A percentile compares a stretch with the other conserved stretches of the same genome.
Evolutionary conservation across 352 stramenopile genomes (phyloP).

Genomic region (Pythium folliculosum): DNA sequence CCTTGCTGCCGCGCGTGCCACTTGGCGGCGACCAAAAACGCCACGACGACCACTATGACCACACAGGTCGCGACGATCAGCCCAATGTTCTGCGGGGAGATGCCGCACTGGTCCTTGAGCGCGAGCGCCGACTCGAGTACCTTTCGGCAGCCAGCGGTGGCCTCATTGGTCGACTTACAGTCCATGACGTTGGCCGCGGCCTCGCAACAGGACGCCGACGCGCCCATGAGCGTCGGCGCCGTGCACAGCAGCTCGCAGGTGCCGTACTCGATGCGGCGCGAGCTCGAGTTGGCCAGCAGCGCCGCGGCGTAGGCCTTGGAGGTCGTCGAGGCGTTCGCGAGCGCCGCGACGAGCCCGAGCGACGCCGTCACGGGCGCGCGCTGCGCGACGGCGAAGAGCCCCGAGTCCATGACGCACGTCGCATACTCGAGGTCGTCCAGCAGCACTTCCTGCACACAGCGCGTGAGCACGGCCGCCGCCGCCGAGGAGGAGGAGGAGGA

Average conservation of each 20-base stretch:
- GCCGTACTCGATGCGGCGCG: constrained; percentile 6
- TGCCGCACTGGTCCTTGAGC: constrained; percentile 41
- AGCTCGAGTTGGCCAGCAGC: constrained; percentile 3
- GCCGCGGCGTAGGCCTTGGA: constrained; percentile 5
- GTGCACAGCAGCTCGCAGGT: constrained; percentile 24
- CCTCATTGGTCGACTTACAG: constrained; percentile 10
- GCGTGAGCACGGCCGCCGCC: constrained; percentile 32
- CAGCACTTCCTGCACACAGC: constrained; percentile 45
- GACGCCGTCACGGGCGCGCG: constrained; percentile 23
- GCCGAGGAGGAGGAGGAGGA: constrained; percentile 8
- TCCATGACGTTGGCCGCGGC: constrained; percentile 27
- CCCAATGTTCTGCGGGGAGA: constrained; percentile 38
- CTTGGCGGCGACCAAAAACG: constrained; percentile 29
- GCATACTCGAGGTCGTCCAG: constrained; percentile 51
- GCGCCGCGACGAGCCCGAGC: constrained; percentile 10
- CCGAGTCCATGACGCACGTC: constrained; percentile 68
- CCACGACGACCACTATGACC: constrained; percentile 26
- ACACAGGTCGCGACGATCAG: constrained; percentile 35
- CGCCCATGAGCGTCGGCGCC: constrained; percentile 5
- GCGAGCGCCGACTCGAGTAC: constrained; percentile 46
- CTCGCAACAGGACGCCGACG: constrained; percentile 9
- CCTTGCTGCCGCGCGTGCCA: constrained; percentile 22
- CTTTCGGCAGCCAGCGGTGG: constrained; percentile 22
- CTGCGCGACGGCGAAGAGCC: constrained; percentile 34
- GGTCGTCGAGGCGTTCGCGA: constrained; percentile 8